Conservation (phyloP, 495 filamentous ascomycete species). For the Trichocladium uniseriatum region DNA sequence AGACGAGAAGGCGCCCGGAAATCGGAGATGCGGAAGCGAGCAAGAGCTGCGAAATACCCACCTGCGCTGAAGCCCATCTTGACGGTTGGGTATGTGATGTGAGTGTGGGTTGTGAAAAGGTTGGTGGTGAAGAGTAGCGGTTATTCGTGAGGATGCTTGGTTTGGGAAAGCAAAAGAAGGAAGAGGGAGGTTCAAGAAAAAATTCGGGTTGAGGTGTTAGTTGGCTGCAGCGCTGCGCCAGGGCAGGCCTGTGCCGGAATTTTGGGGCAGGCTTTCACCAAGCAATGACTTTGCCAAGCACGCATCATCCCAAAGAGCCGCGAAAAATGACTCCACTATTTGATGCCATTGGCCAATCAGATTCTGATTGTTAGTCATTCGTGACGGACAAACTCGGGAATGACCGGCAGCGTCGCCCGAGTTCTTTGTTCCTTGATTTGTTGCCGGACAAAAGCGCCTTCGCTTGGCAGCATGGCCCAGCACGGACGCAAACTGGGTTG, state of each 20-base stretch:
- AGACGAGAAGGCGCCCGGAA: background rate
- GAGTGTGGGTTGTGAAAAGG: background rate
- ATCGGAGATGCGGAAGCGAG: background rate
- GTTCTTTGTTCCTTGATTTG: background rate
- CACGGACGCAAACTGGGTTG: background rate
- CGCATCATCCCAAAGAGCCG: slow-evolving; percentile 7
- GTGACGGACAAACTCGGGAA: slow-evolving; percentile 24
- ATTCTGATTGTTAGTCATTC: slow-evolving; percentile 16
- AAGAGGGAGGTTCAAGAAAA: slow-evolving; percentile 18
- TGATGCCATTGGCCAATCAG: slow-evolving; percentile 14
- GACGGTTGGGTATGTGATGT: slow-evolving; percentile 21
- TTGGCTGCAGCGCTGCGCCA: slow-evolving; percentile 3
- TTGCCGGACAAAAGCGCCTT: background rate
- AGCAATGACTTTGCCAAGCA: slow-evolving; percentile 22
- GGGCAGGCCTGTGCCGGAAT: slow-evolving; percentile 6
- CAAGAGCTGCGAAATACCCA: slow-evolving; percentile 23
- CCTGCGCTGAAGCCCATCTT: slow-evolving; percentile 38
- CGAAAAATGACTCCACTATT: slow-evolving; percentile 6
- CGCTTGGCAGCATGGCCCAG: too few relatives aligned
- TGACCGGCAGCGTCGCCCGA: slow-evolving; percentile 10
- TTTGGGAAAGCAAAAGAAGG: background rate
- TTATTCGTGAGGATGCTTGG: slow-evolving; percentile 1
- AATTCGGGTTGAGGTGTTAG: slow-evolving; percentile 12
- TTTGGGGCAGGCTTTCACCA: slow-evolving; percentile 3
- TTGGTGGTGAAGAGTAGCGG: background rate